These are phyloP conservation scores for Colletotrichum tropicale DNA, from an alignment of 2,329 filamentous ascomycete genomes.

Conservation along the genomic window DNA sequence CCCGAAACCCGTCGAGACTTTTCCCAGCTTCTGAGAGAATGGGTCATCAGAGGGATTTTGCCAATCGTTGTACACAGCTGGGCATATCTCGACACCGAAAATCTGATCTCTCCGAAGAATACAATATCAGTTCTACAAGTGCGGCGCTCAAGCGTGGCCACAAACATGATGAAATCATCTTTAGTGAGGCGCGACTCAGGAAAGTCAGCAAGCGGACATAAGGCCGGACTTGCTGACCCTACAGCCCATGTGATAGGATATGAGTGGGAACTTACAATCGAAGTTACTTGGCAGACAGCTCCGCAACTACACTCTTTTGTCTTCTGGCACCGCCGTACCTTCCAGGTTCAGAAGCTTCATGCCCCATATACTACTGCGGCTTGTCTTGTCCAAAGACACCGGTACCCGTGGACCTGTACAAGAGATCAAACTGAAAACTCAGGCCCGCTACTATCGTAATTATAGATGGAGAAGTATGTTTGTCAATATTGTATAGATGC, in stretches of 20 bases:
- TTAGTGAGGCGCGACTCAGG: background rate
- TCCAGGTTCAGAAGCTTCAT: too few relatives aligned
- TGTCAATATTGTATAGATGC: too few relatives aligned
- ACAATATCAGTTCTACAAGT: background rate
- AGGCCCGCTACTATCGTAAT: background rate
- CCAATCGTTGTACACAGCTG: background rate
- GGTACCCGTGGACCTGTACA: too few relatives aligned
- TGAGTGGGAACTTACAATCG: background rate
- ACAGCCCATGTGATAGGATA: background rate
- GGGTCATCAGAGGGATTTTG: background rate
- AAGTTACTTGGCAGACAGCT: background rate
- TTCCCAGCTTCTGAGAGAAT: background rate
- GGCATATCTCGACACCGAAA: background rate
- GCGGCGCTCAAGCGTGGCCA: background rate
- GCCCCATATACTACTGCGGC: too few relatives aligned
- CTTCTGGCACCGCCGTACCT: background rate
- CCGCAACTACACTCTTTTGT: background rate
- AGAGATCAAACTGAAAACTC: too few relatives aligned
- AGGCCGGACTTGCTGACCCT: background rate
- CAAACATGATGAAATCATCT: background rate
- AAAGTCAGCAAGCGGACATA: background rate
- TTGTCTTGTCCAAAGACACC: too few relatives aligned
- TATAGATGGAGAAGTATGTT: background rate
- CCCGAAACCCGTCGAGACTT: background rate
- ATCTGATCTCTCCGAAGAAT: rapidly evolving